Conservation (phyloP, 305 asterid species). For the Galium porrigens region DNA sequence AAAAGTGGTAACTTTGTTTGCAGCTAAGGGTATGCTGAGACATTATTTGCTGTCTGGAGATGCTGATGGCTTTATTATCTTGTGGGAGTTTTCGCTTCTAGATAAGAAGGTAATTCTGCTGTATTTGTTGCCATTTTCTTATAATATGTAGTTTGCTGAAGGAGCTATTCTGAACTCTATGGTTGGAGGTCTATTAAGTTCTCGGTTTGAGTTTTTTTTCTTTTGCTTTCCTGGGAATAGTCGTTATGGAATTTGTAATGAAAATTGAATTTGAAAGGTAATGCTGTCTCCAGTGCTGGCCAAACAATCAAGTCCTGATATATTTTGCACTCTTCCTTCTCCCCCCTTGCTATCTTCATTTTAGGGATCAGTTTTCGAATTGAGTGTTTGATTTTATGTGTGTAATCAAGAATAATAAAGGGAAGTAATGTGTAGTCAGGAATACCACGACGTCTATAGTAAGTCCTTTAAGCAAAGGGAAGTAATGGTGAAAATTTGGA, state of each 20-base stretch:
- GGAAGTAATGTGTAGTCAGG: too few relatives aligned
- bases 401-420: not conserved
- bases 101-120: slow-evolving; percentile 40
- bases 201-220: not conserved
- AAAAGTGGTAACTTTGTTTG: slow-evolving; percentile 2
- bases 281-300: not conserved
- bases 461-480: not conserved
- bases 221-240: not conserved
- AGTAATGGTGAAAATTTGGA: not conserved
- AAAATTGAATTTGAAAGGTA: not conserved
- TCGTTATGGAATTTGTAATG: not conserved
- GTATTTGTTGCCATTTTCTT: not conserved
- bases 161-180: not conserved
- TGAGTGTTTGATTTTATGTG: not conserved
- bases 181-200: not conserved
- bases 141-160: not conserved
- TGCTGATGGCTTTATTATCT: slow-evolving; percentile 59
- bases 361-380: not conserved
- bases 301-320: not conserved
- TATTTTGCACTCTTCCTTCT: too few relatives aligned
- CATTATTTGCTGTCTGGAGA: slow-evolving; percentile 81
- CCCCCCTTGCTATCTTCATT: not conserved
- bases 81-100: slow-evolving; percentile 61
- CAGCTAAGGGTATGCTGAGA: slow-evolving; percentile 48
- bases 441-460: not conserved